A percentile compares a stretch with the other conserved stretches of the same genome.
Evolutionary conservation across 1,284 basidiomycete genomes (phyloP).

Genomic region (Caloboletus inedulis): DNA sequence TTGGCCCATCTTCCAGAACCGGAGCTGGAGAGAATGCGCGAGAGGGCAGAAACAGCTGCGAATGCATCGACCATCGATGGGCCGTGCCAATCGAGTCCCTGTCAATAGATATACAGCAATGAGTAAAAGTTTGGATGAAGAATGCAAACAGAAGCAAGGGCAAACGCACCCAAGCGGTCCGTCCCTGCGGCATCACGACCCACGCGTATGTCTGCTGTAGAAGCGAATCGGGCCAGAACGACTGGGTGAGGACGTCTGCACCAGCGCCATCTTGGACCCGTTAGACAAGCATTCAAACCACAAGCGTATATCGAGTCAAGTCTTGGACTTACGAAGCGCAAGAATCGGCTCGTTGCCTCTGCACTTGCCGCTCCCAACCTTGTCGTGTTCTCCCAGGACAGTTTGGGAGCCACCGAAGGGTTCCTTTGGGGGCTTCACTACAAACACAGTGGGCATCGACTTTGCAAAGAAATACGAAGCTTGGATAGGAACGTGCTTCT

Average conservation of each 20-base stretch:
- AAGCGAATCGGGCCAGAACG: slow-evolving; percentile 61
- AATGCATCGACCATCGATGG: slow-evolving; percentile 65
- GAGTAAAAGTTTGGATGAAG: not conserved
- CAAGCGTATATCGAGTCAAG: not conserved
- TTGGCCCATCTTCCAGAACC: slow-evolving; percentile 37
- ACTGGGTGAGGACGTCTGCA: slow-evolving; percentile 55
- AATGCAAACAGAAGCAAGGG: not conserved
- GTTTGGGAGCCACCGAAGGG: slow-evolving; percentile 12
- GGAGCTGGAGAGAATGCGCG: slow-evolving; percentile 39
- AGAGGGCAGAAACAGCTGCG: slow-evolving; percentile 52
- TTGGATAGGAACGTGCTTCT: slow-evolving; percentile 39
- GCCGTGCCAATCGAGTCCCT: slow-evolving; percentile 88
- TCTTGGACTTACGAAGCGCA: slow-evolving; percentile 57
- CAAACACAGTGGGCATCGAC: slow-evolving; percentile 55
- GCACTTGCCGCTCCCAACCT: not conserved
- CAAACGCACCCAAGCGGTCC: slow-evolving; percentile 65
- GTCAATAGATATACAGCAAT: not conserved
- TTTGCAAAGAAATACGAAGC: slow-evolving; percentile 58
- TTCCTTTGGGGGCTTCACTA: slow-evolving; percentile 51
- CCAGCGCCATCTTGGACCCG: slow-evolving; percentile 68
- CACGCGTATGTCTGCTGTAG: slow-evolving; percentile 58
- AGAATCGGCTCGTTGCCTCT: slow-evolving; percentile 53
- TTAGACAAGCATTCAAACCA: slow-evolving; percentile 1
- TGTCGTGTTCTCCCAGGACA: not conserved
- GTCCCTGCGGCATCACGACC: slow-evolving; percentile 70